Percentiles rank a stretch among this genome's conserved stretches.
Conservation (phyloP, 768 basidiomycete genomes). For the Phlegmacium glaucopus region DNA sequence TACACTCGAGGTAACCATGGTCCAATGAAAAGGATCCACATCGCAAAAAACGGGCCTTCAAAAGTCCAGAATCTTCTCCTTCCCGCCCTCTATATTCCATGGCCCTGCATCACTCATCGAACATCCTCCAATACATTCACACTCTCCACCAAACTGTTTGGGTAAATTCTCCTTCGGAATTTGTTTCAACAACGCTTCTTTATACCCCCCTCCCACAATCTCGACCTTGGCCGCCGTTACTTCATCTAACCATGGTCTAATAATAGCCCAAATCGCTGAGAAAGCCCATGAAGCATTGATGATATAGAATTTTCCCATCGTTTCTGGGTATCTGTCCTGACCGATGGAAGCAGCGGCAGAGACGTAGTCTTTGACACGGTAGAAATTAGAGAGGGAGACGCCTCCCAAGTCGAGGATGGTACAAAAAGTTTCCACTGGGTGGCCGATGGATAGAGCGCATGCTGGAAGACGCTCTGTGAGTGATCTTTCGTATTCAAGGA, state of each 20-base stretch:
- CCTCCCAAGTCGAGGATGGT: conserved; percentile 90
- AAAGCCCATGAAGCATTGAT: conserved; percentile 97
- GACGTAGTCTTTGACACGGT: conserved; percentile 91
- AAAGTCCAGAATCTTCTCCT: no score
- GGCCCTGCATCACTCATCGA: conserved; percentile 89
- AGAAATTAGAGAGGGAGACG: conserved; percentile 75
- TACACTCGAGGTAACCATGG: no score
- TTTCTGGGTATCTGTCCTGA: conserved; percentile 90
- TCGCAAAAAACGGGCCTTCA: no score
- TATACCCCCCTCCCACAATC: conserved; percentile 74
- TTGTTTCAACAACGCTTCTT: conserved; percentile 73
- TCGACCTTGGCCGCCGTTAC: conserved; percentile 95
- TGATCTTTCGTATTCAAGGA: conserved; percentile 92
- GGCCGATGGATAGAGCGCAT: conserved; percentile 64
- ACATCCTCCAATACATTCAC: conserved; percentile 77
- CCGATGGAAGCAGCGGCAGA: conserved; percentile 71
- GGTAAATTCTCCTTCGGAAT: conserved; percentile 85
- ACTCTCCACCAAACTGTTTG: conserved; percentile 78
- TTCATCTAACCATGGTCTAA: conserved; percentile 93
- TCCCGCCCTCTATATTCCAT: conserved; percentile 58
- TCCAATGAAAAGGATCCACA: no score
- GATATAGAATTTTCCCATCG: conserved; percentile 98
- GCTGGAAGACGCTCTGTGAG: conserved; percentile 77
- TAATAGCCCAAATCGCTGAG: conserved; percentile 81
- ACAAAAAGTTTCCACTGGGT: conserved; percentile 95